Conservation (phyloP, 2,329 filamentous ascomycete genomes). For the Aspergillus sp. region DNA sequence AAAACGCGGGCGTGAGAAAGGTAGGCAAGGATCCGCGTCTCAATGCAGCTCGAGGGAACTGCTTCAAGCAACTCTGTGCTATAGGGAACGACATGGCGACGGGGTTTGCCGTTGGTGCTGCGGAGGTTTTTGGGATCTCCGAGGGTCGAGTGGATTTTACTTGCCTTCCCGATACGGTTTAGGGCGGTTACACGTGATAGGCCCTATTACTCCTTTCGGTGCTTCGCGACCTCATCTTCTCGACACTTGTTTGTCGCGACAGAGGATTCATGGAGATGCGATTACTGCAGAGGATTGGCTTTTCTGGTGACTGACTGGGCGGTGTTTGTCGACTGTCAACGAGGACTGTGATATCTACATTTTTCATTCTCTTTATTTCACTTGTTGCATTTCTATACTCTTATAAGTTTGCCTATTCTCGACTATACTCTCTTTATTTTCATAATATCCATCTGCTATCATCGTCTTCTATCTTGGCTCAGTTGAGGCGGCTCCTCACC, state of each 20-base stretch:
- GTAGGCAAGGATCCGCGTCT: conserved; percentile 52
- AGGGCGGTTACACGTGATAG: conserved; percentile 13
- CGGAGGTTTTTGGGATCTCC: conserved; percentile 16
- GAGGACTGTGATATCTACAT: neutral
- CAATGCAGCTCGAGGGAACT: conserved; percentile 43
- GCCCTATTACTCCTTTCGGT: neutral
- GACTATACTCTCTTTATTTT: no score
- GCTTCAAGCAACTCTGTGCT: conserved; percentile 53
- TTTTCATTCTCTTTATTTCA: neutral
- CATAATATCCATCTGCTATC: neutral
- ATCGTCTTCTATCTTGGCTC: neutral
- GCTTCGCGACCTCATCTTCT: neutral
- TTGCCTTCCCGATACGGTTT: conserved; percentile 13
- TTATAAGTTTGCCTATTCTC: neutral
- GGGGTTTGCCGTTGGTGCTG: conserved; percentile 13
- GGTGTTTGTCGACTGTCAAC: neutral
- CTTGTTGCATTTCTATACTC: neutral
- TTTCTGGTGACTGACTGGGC: neutral
- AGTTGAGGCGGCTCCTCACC: neutral
- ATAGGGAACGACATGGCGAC: conserved; percentile 56
- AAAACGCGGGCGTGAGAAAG: conserved; percentile 67
- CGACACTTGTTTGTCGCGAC: neutral
- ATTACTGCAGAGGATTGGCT: neutral
- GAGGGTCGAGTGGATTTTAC: conserved; percentile 26
- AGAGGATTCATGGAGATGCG: no score